phyloP scores from a whole-genome alignment of 768 basidiomycete genomes.

The Mycena vitilis region DNA sequence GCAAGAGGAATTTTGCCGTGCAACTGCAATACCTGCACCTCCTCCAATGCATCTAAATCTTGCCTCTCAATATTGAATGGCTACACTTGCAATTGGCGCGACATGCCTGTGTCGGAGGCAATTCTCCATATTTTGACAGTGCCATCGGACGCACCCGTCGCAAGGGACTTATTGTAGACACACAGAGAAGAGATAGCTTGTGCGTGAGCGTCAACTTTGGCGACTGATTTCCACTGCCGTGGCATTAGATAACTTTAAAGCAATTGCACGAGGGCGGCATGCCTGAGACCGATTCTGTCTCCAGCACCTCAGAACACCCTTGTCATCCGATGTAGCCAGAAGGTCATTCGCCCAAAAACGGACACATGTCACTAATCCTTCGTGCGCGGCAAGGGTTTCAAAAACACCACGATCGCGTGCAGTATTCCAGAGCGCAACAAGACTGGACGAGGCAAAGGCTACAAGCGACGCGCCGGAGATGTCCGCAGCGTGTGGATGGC shows the following conservation, averaged over 20 bases:
- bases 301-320: constrained; percentile 78
- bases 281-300: constrained; percentile 53
- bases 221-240: constrained; percentile 67
- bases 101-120: constrained; percentile 40
- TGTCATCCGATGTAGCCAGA: constrained; percentile 82
- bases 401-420: constrained; percentile 64
- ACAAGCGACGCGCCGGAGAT: constrained; percentile 55
- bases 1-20: constrained; percentile 82
- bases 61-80: constrained; percentile 23
- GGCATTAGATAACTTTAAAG: constrained; percentile 32
- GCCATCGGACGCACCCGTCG: constrained; percentile 89
- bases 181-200: constrained; percentile 78
- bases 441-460: constrained; percentile 60
- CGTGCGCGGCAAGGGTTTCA: constrained; percentile 81
- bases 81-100: constrained; percentile 23
- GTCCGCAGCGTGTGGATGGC: constrained; percentile 62
- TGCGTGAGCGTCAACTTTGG: constrained; percentile 68
- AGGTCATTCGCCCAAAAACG: constrained; percentile 66
- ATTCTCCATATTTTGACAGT: constrained; percentile 80
- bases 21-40: constrained; percentile 71
- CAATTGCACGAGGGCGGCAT: constrained; percentile 45
- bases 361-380: constrained; percentile 79
- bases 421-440: constrained; percentile 60
- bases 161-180: constrained; percentile 58
- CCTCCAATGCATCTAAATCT: constrained; percentile 49